Evolutionary conservation across 2,329 filamentous ascomycete genomes (phyloP).

Genomic region (Fusarium robinianum): DNA sequence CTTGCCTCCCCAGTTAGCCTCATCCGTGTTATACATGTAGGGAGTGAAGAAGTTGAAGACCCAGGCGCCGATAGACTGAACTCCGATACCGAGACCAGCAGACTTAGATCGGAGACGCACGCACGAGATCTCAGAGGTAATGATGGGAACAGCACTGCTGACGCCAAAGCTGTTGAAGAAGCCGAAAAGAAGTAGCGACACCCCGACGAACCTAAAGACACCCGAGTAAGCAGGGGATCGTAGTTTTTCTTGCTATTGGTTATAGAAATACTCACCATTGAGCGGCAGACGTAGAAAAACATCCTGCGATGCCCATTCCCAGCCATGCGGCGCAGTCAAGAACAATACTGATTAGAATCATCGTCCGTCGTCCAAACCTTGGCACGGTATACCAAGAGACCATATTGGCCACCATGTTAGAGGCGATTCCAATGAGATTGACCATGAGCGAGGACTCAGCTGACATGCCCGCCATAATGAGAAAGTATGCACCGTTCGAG

Average conservation of each 20-base stretch:
- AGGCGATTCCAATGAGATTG: slow-evolving; percentile 47
- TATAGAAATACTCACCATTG: slow-evolving; percentile 4
- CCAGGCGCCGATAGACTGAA: not conserved
- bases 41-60: slow-evolving; percentile 10
- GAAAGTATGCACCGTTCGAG: slow-evolving; percentile 1
- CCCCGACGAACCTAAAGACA: not conserved
- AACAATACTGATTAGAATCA: not conserved
- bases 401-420: slow-evolving; percentile 1
- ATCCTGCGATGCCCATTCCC: not conserved
- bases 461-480: slow-evolving; percentile 4
- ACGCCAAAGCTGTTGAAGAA: slow-evolving; percentile 1
- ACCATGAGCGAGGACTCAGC: no score
- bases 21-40: slow-evolving; percentile 16
- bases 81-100: not conserved
- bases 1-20: slow-evolving; percentile 10
- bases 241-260: no score
- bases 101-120: slow-evolving; percentile 10
- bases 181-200: not conserved
- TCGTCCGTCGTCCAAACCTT: not conserved
- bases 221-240: not conserved
- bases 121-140: slow-evolving; percentile 3
- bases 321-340: not conserved
- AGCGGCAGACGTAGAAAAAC: not conserved
- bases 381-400: slow-evolving; percentile 3
- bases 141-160: not conserved